Evolutionary conservation across 1,284 basidiomycete species (phyloP).

Genomic region (Xanthoconium separans): DNA sequence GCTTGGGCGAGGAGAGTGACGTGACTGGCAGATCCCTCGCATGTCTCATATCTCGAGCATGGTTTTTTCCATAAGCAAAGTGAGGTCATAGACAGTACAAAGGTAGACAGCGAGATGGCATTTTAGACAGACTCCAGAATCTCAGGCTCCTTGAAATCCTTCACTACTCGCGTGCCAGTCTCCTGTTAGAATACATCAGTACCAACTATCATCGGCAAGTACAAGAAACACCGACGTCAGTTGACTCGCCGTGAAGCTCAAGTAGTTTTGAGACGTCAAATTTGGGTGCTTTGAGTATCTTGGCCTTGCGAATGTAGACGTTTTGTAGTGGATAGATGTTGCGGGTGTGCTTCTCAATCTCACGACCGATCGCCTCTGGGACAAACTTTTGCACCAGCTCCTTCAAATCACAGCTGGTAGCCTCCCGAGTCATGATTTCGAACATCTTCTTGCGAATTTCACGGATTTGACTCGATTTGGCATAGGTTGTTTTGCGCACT

Average conservation of each 20-base stretch:
- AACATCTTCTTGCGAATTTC: conserved; percentile 99
- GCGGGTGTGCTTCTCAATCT: conserved; percentile 98
- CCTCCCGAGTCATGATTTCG: conserved; percentile 98
- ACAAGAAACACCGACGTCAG: conserved; percentile 63
- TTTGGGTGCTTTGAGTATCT: conserved; percentile 97
- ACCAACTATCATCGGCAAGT: conserved; percentile 9
- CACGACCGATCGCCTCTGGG: conserved; percentile 97
- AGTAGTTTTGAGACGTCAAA: conserved; percentile 94
- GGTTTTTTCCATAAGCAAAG: no score
- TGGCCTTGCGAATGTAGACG: conserved; percentile 97
- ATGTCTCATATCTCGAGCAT: no score
- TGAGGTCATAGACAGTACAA: conserved; percentile 43
- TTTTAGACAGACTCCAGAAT: conserved; percentile 79
- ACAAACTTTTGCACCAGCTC: conserved; percentile 99
- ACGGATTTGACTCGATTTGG: conserved; percentile 91
- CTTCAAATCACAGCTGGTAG: conserved; percentile 95
- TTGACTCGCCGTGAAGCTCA: conserved; percentile 94
- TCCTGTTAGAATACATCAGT: conserved; percentile 50
- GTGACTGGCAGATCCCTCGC: no score
- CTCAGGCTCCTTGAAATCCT: conserved; percentile 94
- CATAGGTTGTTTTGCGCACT: conserved; percentile 99
- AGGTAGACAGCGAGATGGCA: conserved; percentile 35
- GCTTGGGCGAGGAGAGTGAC: conserved; percentile 1
- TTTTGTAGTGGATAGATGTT: conserved; percentile 98
- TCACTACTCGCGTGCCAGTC: conserved; percentile 83